Evolutionary conservation across 2,329 filamentous ascomycete species (phyloP).

Genomic region (Aplosporella prunicola): DNA sequence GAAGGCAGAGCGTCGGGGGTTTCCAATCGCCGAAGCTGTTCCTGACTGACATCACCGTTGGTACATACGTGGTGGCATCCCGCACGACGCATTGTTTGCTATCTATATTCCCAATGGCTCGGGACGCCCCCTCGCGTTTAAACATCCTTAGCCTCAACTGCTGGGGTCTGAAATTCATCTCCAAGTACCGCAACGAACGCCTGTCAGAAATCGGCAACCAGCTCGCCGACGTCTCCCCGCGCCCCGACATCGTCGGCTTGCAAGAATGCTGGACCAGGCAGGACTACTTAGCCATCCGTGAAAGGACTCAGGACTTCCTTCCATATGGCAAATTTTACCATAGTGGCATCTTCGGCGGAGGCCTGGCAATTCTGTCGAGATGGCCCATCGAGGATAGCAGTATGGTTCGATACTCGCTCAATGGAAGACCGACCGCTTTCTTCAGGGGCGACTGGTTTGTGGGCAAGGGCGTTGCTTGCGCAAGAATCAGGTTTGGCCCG

Average conservation of each 20-base stretch:
- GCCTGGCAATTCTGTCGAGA: slow-evolving; percentile 77
- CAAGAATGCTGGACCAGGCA: slow-evolving; percentile 90
- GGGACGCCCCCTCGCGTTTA: slow-evolving; percentile 44
- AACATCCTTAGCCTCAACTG: slow-evolving; percentile 86
- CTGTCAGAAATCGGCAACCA: slow-evolving; percentile 75
- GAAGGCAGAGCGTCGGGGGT: too few relatives aligned
- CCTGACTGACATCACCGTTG: too few relatives aligned
- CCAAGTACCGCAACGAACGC: slow-evolving; percentile 66
- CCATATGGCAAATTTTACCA: slow-evolving; percentile 92
- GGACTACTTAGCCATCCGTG: slow-evolving; percentile 71
- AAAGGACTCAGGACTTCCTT: slow-evolving; percentile 61
- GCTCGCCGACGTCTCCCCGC: slow-evolving; percentile 56
- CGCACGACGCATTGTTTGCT: too few relatives aligned
- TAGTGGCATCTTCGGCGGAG: slow-evolving; percentile 79
- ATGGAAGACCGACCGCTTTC: slow-evolving; percentile 87
- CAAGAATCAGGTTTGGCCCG: slow-evolving; percentile 63
- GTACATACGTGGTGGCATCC: too few relatives aligned
- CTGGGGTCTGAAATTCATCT: slow-evolving; percentile 88
- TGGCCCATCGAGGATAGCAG: slow-evolving; percentile 88
- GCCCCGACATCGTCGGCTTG: slow-evolving; percentile 79
- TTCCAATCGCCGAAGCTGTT: too few relatives aligned
- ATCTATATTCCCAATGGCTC: too few relatives aligned
- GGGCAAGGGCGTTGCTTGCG: slow-evolving; percentile 84
- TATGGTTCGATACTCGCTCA: slow-evolving; percentile 83
- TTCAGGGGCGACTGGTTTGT: slow-evolving; percentile 95